phyloP scores from a whole-genome alignment of 768 basidiomycete species.

The Suillus luteus region DNA sequence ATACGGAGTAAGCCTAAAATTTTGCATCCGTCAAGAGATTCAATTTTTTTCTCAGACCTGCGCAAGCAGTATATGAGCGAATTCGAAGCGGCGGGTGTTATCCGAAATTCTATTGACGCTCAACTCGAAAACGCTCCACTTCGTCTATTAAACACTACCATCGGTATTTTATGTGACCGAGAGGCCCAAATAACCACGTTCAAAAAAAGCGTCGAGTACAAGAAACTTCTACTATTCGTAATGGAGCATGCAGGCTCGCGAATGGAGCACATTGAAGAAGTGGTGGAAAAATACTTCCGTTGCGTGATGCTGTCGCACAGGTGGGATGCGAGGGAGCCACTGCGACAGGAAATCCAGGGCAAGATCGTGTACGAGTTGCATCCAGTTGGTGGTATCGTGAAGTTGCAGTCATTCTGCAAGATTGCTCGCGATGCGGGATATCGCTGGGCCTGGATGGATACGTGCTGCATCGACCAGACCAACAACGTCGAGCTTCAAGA shows the following conservation, averaged over 20 bases:
- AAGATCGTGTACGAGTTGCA: not conserved
- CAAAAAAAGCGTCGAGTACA: not conserved
- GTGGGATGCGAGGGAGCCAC: not conserved
- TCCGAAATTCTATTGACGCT: not conserved
- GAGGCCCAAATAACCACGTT: not conserved
- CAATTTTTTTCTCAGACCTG: not conserved
- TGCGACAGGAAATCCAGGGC: not conserved
- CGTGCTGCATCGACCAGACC: not conserved
- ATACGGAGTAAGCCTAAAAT: not conserved
- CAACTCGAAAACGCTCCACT: not conserved
- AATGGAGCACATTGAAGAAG: not conserved
- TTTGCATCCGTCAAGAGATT: not conserved
- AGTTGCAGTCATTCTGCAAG: not conserved
- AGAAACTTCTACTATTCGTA: not conserved
- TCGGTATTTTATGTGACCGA: not conserved
- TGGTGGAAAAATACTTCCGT: not conserved
- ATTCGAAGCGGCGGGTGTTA: not conserved
- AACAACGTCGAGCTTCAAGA: not conserved
- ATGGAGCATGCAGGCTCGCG: not conserved
- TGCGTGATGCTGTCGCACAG: not conserved
- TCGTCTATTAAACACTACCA: not conserved
- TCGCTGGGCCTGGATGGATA: slow-evolving; percentile 1
- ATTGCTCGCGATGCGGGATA: not conserved
- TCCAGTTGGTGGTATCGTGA: not conserved
- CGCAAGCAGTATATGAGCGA: not conserved